Base-by-base conservation (phyloP, 257 asterid species). In the Echium plantagineum region DNA sequence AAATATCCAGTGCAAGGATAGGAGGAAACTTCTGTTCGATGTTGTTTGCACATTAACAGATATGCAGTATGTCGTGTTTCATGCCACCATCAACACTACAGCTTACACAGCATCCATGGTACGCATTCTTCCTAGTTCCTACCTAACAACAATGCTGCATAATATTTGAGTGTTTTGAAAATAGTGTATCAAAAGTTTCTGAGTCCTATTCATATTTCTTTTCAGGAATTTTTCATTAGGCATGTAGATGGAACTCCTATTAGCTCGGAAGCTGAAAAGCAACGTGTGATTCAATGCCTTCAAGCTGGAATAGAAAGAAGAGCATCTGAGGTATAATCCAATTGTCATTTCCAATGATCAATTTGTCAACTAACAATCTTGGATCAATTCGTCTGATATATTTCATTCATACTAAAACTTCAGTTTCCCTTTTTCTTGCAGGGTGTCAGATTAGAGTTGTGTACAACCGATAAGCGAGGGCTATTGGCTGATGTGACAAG, bases 361-460 rank as follows among this genome's bases (percentile, higher is more conserved):
- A 28, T 5, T n/a, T 63, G 15, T 51, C 56, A 48, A 63, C 10
- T 12, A 42, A 57, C 3, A 47, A 62, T 56, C 2, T 52, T 13
- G 32, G 15, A 10, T 13, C 20, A 20, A 9, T 12, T 42, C 35
- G n/a, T 22, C 6, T 48, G 55, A n/a, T 51, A 15, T 35, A 21
- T 19, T 10, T 54, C 2, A 18, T 5, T 2, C 1, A 15, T 18
- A 38, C 19, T 26, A 18, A 7, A 7, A 9, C 15, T 15, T 46
- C 12, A 54, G n/a, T 21, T 21, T 53, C 24, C 20, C 19, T 63
- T 53, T 51, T 65, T 42, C 59, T 64, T 24, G 63, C 88, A 87
- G 98, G 98, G 98, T 54, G 85, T 80, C 63, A 86, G 94, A 81
- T 81, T 93, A 24, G 98, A 93, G 78, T 91, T 93, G 2, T 74